Evolutionary conservation across 305 asterid species (phyloP).

Genomic region (Ruellia speciosa): DNA sequence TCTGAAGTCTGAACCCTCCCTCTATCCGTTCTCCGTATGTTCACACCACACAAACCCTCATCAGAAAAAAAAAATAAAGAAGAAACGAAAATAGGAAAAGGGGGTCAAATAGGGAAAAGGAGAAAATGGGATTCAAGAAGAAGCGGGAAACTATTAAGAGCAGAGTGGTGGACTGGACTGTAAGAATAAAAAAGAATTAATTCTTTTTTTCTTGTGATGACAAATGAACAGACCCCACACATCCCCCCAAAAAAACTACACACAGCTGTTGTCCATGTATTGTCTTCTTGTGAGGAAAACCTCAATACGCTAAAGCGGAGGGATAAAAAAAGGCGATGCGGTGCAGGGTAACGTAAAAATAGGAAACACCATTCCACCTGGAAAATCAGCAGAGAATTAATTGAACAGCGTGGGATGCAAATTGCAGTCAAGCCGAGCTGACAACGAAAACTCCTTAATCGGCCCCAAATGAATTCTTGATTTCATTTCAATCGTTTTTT

Average conservation of each 20-base stretch:
- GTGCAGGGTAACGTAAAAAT: no score
- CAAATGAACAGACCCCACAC: constrained; percentile 50
- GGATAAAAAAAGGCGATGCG: no score
- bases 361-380: no score
- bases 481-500: neutral
- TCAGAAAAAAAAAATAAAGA: constrained; percentile 16
- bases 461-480: constrained; percentile 10
- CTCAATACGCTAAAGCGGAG: no score
- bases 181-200: constrained; percentile 27
- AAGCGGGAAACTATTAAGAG: constrained; percentile 67
- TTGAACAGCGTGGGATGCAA: no score
- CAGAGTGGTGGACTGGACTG: constrained; percentile 20
- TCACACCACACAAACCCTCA: constrained; percentile 32
- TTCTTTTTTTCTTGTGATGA: constrained; percentile 41
- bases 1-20: constrained; percentile 19
- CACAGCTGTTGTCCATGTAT: neutral
- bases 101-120: constrained; percentile 28
- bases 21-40: constrained; percentile 7
- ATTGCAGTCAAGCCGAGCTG: no score
- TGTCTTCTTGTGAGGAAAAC: no score
- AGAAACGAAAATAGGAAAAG: neutral
- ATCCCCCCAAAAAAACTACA: neutral
- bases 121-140: constrained; percentile 43
- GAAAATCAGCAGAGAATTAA: no score
- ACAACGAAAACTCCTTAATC: no score